phyloP scores from a whole-genome alignment of 768 basidiomycete species.

The Cyclocybe cylindracea region DNA sequence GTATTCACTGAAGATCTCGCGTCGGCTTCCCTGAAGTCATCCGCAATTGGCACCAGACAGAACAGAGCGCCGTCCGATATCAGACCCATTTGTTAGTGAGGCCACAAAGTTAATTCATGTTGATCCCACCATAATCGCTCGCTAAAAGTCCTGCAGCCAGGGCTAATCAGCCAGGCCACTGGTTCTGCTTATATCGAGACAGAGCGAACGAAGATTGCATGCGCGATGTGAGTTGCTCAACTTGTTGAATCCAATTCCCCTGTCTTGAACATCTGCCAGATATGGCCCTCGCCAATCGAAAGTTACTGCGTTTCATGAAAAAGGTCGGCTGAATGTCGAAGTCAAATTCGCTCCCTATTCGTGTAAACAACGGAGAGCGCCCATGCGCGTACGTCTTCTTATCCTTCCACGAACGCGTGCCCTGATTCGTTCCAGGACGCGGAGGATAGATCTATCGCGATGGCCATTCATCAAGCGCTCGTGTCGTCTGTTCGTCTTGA shows the following conservation, averaged over 20 bases:
- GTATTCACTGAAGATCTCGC: slow-evolving; percentile 47
- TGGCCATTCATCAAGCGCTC: slow-evolving; percentile 84
- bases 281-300: slow-evolving; percentile 88
- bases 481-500: slow-evolving; percentile 84
- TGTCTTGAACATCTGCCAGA: slow-evolving; percentile 34
- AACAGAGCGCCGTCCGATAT: slow-evolving; percentile 64
- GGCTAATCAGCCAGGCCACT: slow-evolving; percentile 90
- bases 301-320: slow-evolving; percentile 80
- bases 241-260: slow-evolving; percentile 2
- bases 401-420: slow-evolving; percentile 7
- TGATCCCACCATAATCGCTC: slow-evolving; percentile 10
- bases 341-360: slow-evolving; percentile 98
- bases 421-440: slow-evolving; percentile 67
- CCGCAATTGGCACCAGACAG: slow-evolving; percentile 32
- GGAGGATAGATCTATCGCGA: slow-evolving; percentile 85
- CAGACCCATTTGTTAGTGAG: slow-evolving; percentile 78
- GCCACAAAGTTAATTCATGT: slow-evolving; percentile 4
- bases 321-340: slow-evolving; percentile 89
- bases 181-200: slow-evolving; percentile 98
- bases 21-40: slow-evolving; percentile 32
- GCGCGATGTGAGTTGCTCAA: slow-evolving; percentile 79
- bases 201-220: slow-evolving; percentile 89
- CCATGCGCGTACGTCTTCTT: slow-evolving; percentile 70
- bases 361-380: slow-evolving; percentile 72
- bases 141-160: slow-evolving; percentile 78